These are phyloP conservation scores for Penicilliopsis zonata DNA, from an alignment of 495 filamentous ascomycete species.

Conservation along the genomic window DNA sequence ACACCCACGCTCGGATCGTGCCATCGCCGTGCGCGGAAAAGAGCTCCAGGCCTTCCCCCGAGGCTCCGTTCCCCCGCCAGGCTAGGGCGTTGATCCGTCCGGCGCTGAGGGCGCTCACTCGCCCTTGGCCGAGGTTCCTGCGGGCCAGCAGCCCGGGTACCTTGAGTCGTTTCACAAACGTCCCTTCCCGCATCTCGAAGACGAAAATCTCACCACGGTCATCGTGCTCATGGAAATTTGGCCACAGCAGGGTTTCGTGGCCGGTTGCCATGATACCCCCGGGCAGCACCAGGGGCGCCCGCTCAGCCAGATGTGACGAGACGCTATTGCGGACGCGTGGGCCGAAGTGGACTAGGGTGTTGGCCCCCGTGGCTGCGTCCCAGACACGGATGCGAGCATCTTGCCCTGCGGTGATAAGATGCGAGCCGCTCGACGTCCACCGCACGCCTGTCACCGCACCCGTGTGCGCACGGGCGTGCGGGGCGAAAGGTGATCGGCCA, in stretches of 20 bases:
- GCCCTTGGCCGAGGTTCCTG: conserved; percentile 13
- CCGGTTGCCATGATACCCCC: conserved; percentile 32
- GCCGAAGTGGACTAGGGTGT: conserved; percentile 75
- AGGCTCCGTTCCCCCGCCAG: conserved; percentile 49
- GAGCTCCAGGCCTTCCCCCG: conserved; percentile 33
- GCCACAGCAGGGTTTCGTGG: conserved; percentile 57
- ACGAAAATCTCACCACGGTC: conserved; percentile 51
- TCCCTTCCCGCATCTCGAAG: conserved; percentile 63
- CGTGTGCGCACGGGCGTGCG: conserved; percentile 49
- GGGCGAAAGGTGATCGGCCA: conserved; percentile 34
- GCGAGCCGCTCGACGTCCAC: conserved; percentile 67
- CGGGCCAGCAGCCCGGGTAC: conserved; percentile 43
- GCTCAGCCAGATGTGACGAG: conserved; percentile 43
- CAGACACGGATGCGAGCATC: conserved; percentile 76
- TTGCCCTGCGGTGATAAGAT: conserved; percentile 67
- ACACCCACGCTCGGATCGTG: conserved; percentile 40
- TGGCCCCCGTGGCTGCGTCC: conserved; percentile 66
- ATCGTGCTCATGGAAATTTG: conserved; percentile 55
- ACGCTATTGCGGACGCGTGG: conserved; percentile 56
- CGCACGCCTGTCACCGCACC: conserved; percentile 71
- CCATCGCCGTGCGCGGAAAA: conserved; percentile 44
- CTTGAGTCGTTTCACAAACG: conserved; percentile 55
- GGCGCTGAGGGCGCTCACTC: conserved; percentile 26
- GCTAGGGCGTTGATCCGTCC: conserved; percentile 55
- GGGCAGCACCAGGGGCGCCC: conserved; percentile 51